Evolutionary conservation across 2,329 filamentous ascomycete species (phyloP), one percentile per base, ranked within the genome.

Genomic region (Claviceps pazoutovae): DNA sequence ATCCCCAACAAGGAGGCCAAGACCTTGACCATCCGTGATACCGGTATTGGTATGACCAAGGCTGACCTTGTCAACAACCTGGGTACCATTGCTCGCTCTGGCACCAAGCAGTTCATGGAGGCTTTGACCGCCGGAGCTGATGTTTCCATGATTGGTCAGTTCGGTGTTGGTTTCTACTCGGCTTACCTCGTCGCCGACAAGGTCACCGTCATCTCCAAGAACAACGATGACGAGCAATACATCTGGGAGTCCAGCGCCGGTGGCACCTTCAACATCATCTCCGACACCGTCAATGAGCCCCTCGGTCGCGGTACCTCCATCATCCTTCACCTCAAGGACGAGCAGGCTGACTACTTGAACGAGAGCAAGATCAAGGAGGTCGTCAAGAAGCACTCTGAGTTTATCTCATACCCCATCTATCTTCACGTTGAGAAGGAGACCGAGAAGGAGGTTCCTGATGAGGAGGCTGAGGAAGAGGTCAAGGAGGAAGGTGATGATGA

Each of bases 351-450:
- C 73, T 98, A 95, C 83, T 80, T 97, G 62, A 94, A 97, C 74
- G 93, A 98, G 86, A 80, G 80, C 80, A 93, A 91, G 82, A 86
- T 98, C 80, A 98, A 98, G 87, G 93, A 98, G 81, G 91, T 98
- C 61, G 90, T 98, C 80, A 97, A 97, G 89, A 98, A 98, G 88
- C 93, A 98, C 86, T 97, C 93, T 69, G 93, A 98, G 79, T 98
- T 98, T 82, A 98, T 98, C 79, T 97, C 93, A 49, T 98, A 98
- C 82, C 93, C 93, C 68, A 98, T 98, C 85, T 98, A 96, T 82
- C 91, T 98, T 62, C 93, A 98, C 78, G 90, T 98, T 68, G 75
- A 86, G 72, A 98, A 98, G 86, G 93, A 98, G 87, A 90, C 84
- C 60, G 93, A 98, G 87, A 96, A 81, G 66, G 93, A 98, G 80